Base-by-base conservation (phyloP, 805 yeast genomes). In the Pichia sporocuriosa region DNA sequence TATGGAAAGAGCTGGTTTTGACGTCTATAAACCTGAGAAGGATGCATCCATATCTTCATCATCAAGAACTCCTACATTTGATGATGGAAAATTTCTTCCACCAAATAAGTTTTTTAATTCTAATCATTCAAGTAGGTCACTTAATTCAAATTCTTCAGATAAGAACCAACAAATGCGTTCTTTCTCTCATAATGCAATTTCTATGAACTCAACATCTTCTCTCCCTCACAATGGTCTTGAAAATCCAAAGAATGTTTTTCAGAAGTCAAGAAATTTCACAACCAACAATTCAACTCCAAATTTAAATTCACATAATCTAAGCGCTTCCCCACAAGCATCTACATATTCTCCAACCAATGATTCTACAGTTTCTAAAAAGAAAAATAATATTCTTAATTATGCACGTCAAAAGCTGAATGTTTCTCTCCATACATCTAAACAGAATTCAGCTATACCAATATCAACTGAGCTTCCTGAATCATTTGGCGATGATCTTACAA, bases 1-100 rank as follows among this genome's bases (percentile, higher is more conserved):
- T 2, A 77, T 82, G 59, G 93, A 84, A 56, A 63, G 93, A 50
- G 93, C 93, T 0, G 95, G 95, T 0, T 84, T 84, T 53, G 93
- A 84, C 20, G 75, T 73, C 10, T 67, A 66, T 45, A 68, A 56
- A 39, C 64, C 64, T 2, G 53, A 48, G 24, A 43, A 33, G 10
- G 43, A 42, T 23, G 28, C 29, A 27, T 16, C 26, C 8, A 6
- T 35, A 11, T 31, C 40, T 1, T 15, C 37, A 6, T n/a, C 32
- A 19, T 2, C 32, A 6, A 28, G 17, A 22, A 20, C 25, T 30
- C 32, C 43, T 13, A 33, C 36, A 21, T 23, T 40, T 6, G 30
- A 31, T 21, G 40, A 35, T 21, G 12, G n/a, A 10, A 8, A 26
- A 16, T 38, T 42, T 25, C 19, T 32, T 19, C 45, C 45, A 7